These are phyloP conservation scores for Sporothrix sp. DNA, from an alignment of 2,329 filamentous ascomycete genomes.

Conservation along the genomic window DNA sequence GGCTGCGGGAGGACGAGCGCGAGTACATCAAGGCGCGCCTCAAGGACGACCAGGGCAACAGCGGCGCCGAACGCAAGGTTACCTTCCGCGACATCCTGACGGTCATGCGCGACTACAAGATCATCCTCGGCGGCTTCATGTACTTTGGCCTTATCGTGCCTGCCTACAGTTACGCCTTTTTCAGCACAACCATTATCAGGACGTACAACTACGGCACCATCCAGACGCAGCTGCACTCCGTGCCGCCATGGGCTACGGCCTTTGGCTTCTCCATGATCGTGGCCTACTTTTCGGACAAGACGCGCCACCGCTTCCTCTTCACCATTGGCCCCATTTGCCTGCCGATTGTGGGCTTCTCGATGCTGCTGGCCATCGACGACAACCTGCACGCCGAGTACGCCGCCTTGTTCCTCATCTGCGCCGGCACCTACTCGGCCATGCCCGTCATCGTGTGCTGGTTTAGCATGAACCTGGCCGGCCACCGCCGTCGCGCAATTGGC, in stretches of 20 bases:
- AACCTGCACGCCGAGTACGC: slow-evolving; percentile 61
- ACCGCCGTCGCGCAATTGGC: slow-evolving; percentile 60
- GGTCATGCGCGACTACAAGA: slow-evolving; percentile 64
- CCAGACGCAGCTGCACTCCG: slow-evolving; percentile 47
- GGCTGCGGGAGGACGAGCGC: slow-evolving; percentile 62
- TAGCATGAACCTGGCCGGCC: slow-evolving; percentile 68
- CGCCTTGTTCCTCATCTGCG: slow-evolving; percentile 71
- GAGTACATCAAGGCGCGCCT: slow-evolving; percentile 57
- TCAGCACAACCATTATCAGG: slow-evolving; percentile 61
- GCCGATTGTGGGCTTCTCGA: slow-evolving; percentile 63
- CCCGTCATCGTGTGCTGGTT: slow-evolving; percentile 79
- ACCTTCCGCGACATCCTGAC: slow-evolving; percentile 47
- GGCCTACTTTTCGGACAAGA: slow-evolving; percentile 61
- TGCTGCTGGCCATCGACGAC: slow-evolving; percentile 62
- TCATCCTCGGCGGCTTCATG: slow-evolving; percentile 68
- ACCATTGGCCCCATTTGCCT: slow-evolving; percentile 58
- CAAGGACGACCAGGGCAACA: slow-evolving; percentile 57
- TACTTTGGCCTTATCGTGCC: slow-evolving; percentile 73
- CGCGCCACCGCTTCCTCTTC: slow-evolving; percentile 66
- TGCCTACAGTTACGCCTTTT: slow-evolving; percentile 70
- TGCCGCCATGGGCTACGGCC: slow-evolving; percentile 54
- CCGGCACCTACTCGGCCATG: slow-evolving; percentile 79
- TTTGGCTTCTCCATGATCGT: slow-evolving; percentile 71
- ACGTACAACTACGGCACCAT: slow-evolving; percentile 54
- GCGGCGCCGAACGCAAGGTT: slow-evolving; percentile 52